Evolutionary conservation across 192 early-diverging fungal species (phyloP), one percentile per base, ranked within the genome.

Genomic region (Pilaira anomala): DNA sequence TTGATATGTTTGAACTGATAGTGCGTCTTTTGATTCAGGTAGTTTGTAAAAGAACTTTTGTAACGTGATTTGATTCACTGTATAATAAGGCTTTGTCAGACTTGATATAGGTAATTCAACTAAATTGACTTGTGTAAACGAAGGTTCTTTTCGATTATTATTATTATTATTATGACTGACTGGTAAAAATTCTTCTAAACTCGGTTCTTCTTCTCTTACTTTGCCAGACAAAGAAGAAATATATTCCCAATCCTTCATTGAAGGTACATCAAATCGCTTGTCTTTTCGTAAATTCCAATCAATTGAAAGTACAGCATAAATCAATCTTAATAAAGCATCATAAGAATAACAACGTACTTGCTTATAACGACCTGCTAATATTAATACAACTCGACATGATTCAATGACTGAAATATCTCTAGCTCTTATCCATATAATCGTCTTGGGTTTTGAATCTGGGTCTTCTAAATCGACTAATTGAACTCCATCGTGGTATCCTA

Each of bases 291-390:
- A 3, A 0, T 55, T 33, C 70, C 70, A 72, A 39, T 61, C 24
- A 3, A 72, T 19, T 9, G 18, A 26, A 3, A 72, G 40, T 22
- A 69, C 44, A 12, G 39, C 56, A 40, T 69, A 74, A 13, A 52
- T 48, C 0, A 68, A 48, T 13, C 56, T 16, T 3, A 69, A 21
- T 3, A 74, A 30, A 11, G 62, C 61, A 41, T 63, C 51, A 0
- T 68, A 52, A 7, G 61, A 69, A 57, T 74, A 74, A 19, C 72
- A 74, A 2, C 72, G 62, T 11, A 74, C 63, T 62, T 74, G 52
- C 7, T 63, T 51, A 24, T 60, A 33, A 6, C 72, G 50, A 3
- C 56, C 59, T 28, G 62, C 46, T 5, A 74, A 24, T 11, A 69
- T 60, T 40, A 74, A 22, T 1, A 74, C 21, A 6, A 58, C 25